A percentile compares a stretch with the other conserved stretches of the same genome.
These are phyloP conservation scores for Leishmania martiniquensis DNA, from an alignment of 208 protist species.

Conservation along the genomic window DNA sequence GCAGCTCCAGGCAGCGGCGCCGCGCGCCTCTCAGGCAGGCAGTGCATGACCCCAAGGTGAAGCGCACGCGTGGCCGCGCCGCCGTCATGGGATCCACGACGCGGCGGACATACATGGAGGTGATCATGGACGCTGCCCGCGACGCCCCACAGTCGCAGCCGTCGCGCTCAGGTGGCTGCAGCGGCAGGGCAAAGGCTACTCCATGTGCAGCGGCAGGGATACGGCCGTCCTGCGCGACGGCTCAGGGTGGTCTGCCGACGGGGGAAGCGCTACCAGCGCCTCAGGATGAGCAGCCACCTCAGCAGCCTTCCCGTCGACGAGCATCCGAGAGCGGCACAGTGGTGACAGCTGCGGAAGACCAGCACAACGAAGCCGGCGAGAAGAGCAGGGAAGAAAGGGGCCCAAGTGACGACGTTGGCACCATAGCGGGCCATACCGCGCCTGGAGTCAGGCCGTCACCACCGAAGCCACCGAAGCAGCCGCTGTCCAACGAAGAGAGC, in stretches of 20 bases:
- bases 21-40: background rate
- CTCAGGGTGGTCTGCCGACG: background rate
- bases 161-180: background rate
- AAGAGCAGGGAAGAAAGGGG: background rate
- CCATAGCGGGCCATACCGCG: background rate
- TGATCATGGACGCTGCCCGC: slow-evolving; percentile 24
- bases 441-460: background rate
- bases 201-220: background rate
- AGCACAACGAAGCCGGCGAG: background rate
- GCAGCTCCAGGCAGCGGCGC: slow-evolving; percentile 2
- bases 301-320: background rate
- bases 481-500: background rate
- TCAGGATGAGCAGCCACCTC: background rate
- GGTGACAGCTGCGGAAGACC: background rate
- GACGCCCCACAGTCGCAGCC: slow-evolving; percentile 10
- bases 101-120: slow-evolving; percentile 32
- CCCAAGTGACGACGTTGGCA: background rate
- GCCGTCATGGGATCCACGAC: slow-evolving; percentile 28
- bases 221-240: background rate
- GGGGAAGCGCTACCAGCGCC: background rate
- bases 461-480: background rate
- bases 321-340: background rate
- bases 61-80: slow-evolving; percentile 14
- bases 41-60: slow-evolving; percentile 3
- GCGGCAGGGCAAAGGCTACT: background rate